Evolutionary conservation across 345 rosid species (phyloP).

Genomic region (Gossypium raimondii): DNA sequence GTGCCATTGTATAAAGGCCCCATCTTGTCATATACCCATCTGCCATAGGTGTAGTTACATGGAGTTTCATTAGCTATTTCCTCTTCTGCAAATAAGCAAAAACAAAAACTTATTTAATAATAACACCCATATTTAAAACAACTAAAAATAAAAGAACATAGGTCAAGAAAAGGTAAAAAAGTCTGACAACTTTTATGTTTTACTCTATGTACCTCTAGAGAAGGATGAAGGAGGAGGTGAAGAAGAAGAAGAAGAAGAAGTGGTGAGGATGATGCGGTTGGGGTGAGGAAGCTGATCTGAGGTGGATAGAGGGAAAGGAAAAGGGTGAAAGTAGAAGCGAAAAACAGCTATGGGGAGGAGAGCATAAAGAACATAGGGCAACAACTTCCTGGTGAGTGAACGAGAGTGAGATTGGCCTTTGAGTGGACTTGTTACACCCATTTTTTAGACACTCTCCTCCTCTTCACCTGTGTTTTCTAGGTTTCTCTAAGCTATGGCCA

Average conservation of each 20-base stretch:
- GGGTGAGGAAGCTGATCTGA: constrained; percentile 18
- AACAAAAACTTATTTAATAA: background rate
- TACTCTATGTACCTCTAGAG: constrained; percentile 25
- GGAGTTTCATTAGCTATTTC: constrained; percentile 30
- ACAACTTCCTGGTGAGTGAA: constrained; percentile 34
- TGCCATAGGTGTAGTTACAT: constrained; percentile 72
- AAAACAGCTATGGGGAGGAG: constrained; percentile 41
- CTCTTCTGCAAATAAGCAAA: constrained; percentile 34
- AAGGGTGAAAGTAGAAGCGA: constrained; percentile 45
- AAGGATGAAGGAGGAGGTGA: background rate
- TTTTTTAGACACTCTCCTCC: background rate
- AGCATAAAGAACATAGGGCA: constrained; percentile 42
- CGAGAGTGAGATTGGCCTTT: constrained; percentile 27
- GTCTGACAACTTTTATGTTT: background rate
- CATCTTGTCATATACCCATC: constrained; percentile 61
- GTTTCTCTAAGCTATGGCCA: background rate
- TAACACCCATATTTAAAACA: background rate
- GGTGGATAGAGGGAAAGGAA: constrained; percentile 22
- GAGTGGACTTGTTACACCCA: constrained; percentile 39
- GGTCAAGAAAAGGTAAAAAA: background rate
- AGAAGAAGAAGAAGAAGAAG: constrained; percentile 15
- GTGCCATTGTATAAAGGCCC: constrained; percentile 81
- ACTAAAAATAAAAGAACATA: background rate
- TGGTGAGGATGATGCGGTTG: constrained; percentile 17
- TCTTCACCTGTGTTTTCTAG: background rate